Conservation (phyloP, 73 alveolate genomes). For the Blepharisma japonicum region DNA sequence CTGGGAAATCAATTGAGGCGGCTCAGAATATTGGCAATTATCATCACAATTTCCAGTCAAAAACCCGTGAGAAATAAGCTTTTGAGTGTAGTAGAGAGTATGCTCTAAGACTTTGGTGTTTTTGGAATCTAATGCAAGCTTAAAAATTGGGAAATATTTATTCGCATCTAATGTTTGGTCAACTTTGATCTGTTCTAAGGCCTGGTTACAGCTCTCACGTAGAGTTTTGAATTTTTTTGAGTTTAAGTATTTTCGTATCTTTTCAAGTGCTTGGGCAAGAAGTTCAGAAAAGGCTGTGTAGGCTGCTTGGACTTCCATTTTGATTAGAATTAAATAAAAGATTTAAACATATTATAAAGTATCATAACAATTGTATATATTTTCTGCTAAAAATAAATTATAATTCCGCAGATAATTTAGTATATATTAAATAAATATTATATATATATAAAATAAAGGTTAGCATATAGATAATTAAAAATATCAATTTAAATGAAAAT, state of each 20-base stretch:
- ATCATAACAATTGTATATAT: too few species aligned
- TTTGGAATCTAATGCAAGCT: conserved; percentile 58
- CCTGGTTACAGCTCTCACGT: conserved; percentile 45
- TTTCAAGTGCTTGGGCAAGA: conserved; percentile 45
- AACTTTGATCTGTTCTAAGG: neutral
- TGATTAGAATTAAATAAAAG: too few species aligned
- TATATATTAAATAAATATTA: too few species aligned
- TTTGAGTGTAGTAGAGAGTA: conserved; percentile 53
- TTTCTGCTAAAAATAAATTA: too few species aligned
- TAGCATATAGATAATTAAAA: too few species aligned
- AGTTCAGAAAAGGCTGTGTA: conserved; percentile 40
- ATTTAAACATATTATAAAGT: too few species aligned
- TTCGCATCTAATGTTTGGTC: conserved; percentile 50
- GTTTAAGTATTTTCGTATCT: conserved; percentile 36
- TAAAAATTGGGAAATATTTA: conserved; percentile 63
- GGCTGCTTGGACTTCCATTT: neutral
- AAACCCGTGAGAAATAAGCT: conserved; percentile 61
- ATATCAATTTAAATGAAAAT: too few species aligned
- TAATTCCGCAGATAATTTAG: too few species aligned
- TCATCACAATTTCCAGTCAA: conserved; percentile 66
- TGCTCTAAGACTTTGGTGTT: conserved; percentile 47
- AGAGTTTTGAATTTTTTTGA: conserved; percentile 55
- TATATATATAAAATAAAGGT: too few species aligned
- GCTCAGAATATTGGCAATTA: conserved; percentile 23
- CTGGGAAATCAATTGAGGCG: conserved; percentile 38